phyloP scores from a whole-genome alignment of 192 early-diverging fungal species.

The Helicostylum pulchrum region DNA sequence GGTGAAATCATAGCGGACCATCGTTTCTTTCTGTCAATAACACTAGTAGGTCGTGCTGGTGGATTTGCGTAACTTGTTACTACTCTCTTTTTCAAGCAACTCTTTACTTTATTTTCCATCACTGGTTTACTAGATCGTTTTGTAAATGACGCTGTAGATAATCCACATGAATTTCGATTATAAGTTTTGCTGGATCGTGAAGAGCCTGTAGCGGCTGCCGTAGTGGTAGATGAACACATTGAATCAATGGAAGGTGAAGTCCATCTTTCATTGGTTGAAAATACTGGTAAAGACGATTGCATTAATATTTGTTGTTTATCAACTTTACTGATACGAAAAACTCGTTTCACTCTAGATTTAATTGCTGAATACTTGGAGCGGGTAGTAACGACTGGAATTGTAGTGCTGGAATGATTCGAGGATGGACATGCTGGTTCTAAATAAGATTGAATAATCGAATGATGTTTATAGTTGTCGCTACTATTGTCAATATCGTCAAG shows the following conservation, averaged over 20 bases:
- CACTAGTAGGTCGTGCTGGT: slow-evolving; percentile 3
- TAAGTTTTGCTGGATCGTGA: not conserved
- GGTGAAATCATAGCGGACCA: not conserved
- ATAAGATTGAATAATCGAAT: slow-evolving; percentile 10
- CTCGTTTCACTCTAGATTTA: slow-evolving; percentile 10
- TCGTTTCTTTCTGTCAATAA: not conserved
- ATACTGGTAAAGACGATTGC: not conserved
- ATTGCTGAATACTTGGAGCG: not conserved
- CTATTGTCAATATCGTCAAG: not conserved
- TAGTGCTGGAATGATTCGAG: slow-evolving; percentile 1
- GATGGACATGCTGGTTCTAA: not conserved
- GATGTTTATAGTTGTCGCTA: not conserved
- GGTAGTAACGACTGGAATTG: not conserved
- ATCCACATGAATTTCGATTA: slow-evolving; percentile 7
- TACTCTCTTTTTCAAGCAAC: not conserved
- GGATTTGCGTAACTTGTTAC: too few species aligned
- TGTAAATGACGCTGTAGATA: not conserved
- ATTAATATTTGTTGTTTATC: not conserved
- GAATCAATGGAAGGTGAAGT: slow-evolving; percentile 4
- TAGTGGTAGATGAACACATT: not conserved
- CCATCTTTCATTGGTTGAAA: not conserved
- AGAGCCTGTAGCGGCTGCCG: not conserved
- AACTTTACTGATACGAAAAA: not conserved
- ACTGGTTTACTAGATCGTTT: too few species aligned
- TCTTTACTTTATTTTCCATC: not conserved